Base-by-base conservation (phyloP, 352 stramenopile genomes). In the Phytophthora meadii region DNA sequence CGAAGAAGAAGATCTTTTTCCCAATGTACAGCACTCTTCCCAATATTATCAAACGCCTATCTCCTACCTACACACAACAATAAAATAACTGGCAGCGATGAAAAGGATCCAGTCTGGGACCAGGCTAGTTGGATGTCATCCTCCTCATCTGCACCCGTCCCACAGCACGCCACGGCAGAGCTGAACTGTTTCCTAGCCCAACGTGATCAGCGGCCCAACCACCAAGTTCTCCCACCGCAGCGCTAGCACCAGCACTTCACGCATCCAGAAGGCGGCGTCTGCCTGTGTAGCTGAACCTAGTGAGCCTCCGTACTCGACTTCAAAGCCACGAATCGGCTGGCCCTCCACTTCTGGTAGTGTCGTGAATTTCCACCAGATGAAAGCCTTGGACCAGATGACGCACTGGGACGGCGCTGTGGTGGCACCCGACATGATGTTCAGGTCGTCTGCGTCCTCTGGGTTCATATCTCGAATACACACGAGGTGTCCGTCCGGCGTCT, bases 381-480 rank as follows among this genome's bases (percentile, higher is more conserved):
- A 88, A 14, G 74, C 80, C n/a, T 84, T 85, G 25, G 76, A 81
- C 79, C 79, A 88, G 65, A 88, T 84, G 15, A 86, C 76, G 49
- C 65, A 76, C 45, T 71, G 50, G 3, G 69, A 68, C 19, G 71
- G 40, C 17, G 64, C 24, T 1, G 58, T 60, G 12, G 48, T n/a
- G 4, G 28, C 24, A 19, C 70, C 61, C 14, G 53, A 67, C 41
- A 75, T 52, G 14, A 72, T n/a, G 19, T 72, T 63, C 41, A 81
- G 58, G 37, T 82, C 69, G 15, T 76, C 65, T 12, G 50, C 30
- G 54, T 87, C 77, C 12, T 79, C 65, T 0, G 79, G 70, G 46
- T 88, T 78, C 69, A 90, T 81, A 42, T 87, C 81, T 19, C 81
- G 81, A 40, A 92, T 84, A 54, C 79, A 92, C 42, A 92, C 79